Evolutionary conservation across 23 red algal genomes (phyloP), one percentile per base, ranked within the genome.

Genomic region (Pyropia yezoensis): DNA sequence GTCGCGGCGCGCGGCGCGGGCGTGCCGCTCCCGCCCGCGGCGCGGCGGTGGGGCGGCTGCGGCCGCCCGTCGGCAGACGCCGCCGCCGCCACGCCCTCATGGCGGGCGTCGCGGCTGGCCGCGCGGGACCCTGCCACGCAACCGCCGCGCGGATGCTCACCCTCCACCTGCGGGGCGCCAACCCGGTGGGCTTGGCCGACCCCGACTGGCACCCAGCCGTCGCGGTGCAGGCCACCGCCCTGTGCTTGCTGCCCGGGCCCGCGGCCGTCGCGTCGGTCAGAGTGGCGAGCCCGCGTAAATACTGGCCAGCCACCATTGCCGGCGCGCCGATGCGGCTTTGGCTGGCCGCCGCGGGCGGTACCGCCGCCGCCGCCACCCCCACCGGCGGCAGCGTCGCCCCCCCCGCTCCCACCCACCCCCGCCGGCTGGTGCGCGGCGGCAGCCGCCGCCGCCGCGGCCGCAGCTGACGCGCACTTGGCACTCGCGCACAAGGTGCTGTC

Each of bases 141-240:
- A 69, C 77, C 19, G 32, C 84, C 24, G 74, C 94, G 22, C 80
- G 83, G 32, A 86, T 98, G 85, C 29, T 90, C 45, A 86, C 86
- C 58, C 23, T 98, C 25, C 94, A 98, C 64, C 82, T 98, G 21
- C 70, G 72, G 18, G 65, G 70, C 27, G 88, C 91, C 67, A 98
- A 98, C 66, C 68, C 59, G 16, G 63, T 77, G 28, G 81, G 80
- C 12, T 98, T 98, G 75, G 70, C 94, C 34, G 76, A 82, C n/a
- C 87, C 94, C 27, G 94, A 98, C 66, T 98, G 88, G 80, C 66
- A 90, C 33, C 74, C 91, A 13, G 69, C 94, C 18, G 24, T 83
- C 21, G 71, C 65, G 20, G 75, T 98, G 18, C 82, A 98, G 78
- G 66, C 85, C 21, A 74, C 52, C 62, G 79, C 92, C 18, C 92